phyloP scores from a whole-genome alignment of 2,329 filamentous ascomycete species.

The Claviceps africana region DNA sequence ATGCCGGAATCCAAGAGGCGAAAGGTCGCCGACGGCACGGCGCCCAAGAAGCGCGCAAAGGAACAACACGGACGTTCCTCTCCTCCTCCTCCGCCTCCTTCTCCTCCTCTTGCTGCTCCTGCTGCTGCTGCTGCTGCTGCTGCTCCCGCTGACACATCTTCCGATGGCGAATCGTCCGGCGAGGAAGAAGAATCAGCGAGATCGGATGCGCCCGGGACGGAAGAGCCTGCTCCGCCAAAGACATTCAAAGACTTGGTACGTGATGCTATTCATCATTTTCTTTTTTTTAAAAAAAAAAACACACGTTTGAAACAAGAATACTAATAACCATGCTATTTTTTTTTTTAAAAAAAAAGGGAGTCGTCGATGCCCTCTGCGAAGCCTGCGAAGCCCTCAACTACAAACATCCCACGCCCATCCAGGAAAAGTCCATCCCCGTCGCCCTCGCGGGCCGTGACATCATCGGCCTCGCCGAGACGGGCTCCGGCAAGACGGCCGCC shows the following conservation, averaged over 20 bases:
- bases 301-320: too few species aligned
- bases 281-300: neutral
- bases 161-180: conserved; percentile 5
- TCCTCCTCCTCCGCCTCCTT: neutral
- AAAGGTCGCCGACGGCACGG: conserved; percentile 22
- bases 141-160: neutral
- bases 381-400: conserved; percentile 73
- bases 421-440: conserved; percentile 66
- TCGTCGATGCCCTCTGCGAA: conserved; percentile 79
- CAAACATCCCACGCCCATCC: conserved; percentile 78
- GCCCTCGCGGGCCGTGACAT: conserved; percentile 73
- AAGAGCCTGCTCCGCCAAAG: conserved; percentile 29
- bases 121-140: neutral
- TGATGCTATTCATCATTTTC: neutral
- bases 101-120: too few species aligned
- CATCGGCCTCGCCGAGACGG: conserved; percentile 89
- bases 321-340: too few species aligned
- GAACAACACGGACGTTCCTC: neutral
- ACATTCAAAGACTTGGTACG: conserved; percentile 52
- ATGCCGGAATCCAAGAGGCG: conserved; percentile 27
- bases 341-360: conserved; percentile 36
- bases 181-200: conserved; percentile 20
- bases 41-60: conserved; percentile 8
- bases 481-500: conserved; percentile 88
- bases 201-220: conserved; percentile 18